Base-by-base conservation (phyloP, 495 filamentous ascomycete species). In the Aspergillus egyptiacus region DNA sequence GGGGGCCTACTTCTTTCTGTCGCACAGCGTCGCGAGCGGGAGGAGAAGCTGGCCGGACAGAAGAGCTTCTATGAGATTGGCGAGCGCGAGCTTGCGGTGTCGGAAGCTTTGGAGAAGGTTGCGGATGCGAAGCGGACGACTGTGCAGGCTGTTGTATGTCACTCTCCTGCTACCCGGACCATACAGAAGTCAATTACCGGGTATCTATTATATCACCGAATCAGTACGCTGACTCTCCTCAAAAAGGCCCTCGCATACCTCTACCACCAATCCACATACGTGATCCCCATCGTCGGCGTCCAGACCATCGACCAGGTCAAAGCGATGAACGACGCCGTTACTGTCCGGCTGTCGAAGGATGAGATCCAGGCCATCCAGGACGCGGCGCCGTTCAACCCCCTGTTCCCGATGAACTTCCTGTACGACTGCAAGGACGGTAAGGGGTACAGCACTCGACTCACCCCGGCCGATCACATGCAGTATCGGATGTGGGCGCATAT, bases 221-320 rank as follows among this genome's bases (percentile, higher is more conserved):
- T n/a, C n/a, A n/a, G n/a, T n/a, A n/a, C n/a, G n/a, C n/a, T n/a
- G n/a, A n/a, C n/a, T n/a, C n/a, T n/a, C n/a, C n/a, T n/a, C n/a
- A n/a, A 13, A n/a, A 4, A 43, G 40, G 25, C 40, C 20, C 27
- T 43, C 7, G 40, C 40, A 13, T 43, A 43, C 9, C 9, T 43
- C 6, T 42, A 14, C 24, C 40, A 43, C 25, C 40, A 31, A 14
- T 31, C 25, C 7, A 43, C 40, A n/a, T 43, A 32, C 25, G 40
- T 43, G 18, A 28, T 43, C 15, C 40, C 40, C 2, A 43, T 43
- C 6, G 40, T 43, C 5, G 40, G 40, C 27, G 40, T 43, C n/a
- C 40, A 43, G 40, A 43, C 25, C 2, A 43, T 11, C 11, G 25
- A 43, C 13, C 40, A 43, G 14, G 25, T 42, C 25, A 31, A 32